Evolutionary conservation across 1,139 yeast species (phyloP).

Genomic region (Yamadazyma blattariae): DNA sequence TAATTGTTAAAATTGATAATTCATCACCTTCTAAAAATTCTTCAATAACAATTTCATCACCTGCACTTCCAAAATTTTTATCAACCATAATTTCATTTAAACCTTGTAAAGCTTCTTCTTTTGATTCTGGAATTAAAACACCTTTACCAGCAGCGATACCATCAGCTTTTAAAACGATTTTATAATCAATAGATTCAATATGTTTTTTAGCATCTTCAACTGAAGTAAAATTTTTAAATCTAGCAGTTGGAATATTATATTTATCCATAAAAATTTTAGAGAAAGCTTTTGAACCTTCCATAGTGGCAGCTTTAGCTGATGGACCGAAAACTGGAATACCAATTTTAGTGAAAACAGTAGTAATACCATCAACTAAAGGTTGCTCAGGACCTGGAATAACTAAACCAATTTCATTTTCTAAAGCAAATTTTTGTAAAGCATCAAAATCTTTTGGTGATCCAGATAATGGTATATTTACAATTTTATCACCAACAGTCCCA

Average conservation of each 20-base stretch:
- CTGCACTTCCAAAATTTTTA: constrained; percentile 88
- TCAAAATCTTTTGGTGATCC: constrained; percentile 57
- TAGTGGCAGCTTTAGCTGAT: constrained; percentile 77
- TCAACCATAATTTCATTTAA: constrained; percentile 87
- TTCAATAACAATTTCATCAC: constrained; percentile 95
- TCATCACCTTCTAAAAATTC: constrained; percentile 97
- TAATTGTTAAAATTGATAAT: constrained; percentile 84
- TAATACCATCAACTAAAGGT: constrained; percentile 92
- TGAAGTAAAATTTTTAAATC: constrained; percentile 74
- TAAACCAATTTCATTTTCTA: constrained; percentile 61
- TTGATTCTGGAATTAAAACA: constrained; percentile 83
- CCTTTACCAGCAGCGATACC: constrained; percentile 99
- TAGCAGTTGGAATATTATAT: constrained; percentile 93
- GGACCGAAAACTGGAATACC: constrained; percentile 99
- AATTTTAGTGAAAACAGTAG: constrained; percentile 62
- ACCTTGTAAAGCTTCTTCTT: constrained; percentile 82
- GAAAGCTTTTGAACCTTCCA: constrained; percentile 97
- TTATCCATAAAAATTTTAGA: constrained; percentile 92
- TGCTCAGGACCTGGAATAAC: constrained; percentile 99
- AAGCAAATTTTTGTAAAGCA: constrained; percentile 65
- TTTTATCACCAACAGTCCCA: constrained; percentile 69
- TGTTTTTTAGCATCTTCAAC: constrained; percentile 74
- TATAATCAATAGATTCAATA: constrained; percentile 62
- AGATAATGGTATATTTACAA: constrained; percentile 66
- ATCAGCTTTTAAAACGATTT: constrained; percentile 92